phyloP scores from a whole-genome alignment of 2,329 filamentous ascomycete species.

The Zasmidium angulare region DNA sequence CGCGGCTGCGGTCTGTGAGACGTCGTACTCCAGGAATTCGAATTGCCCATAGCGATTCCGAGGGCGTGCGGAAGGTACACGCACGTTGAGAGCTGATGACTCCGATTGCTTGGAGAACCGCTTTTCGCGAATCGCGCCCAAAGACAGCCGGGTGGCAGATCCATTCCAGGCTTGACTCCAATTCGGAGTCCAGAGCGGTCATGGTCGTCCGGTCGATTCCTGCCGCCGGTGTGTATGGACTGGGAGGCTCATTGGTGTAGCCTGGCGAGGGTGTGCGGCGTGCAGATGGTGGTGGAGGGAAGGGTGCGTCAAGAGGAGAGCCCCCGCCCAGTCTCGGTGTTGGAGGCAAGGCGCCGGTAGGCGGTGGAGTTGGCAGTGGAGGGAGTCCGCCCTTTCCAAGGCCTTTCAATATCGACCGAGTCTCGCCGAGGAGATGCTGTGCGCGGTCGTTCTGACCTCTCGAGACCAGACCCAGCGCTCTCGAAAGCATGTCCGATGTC shows the following conservation, averaged over 20 bases:
- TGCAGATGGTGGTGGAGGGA: slow-evolving; percentile 16
- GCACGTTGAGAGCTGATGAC: slow-evolving; percentile 93
- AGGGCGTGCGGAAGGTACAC: slow-evolving; percentile 87
- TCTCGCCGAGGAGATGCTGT: slow-evolving; percentile 88
- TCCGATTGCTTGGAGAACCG: slow-evolving; percentile 91
- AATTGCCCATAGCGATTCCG: slow-evolving; percentile 85
- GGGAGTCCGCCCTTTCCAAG: slow-evolving; percentile 92
- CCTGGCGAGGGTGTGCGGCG: slow-evolving; percentile 43
- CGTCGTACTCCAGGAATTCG: slow-evolving; percentile 78
- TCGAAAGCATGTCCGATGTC: slow-evolving; percentile 95
- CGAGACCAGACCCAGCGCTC: slow-evolving; percentile 85
- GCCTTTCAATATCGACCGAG: slow-evolving; percentile 90
- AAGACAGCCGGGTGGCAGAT: slow-evolving; percentile 97
- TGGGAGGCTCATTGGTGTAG: slow-evolving; percentile 25
- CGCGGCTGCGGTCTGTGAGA: slow-evolving; percentile 78
- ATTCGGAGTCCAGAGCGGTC: slow-evolving; percentile 81
- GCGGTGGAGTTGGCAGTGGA: slow-evolving; percentile 69
- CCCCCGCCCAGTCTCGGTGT: slow-evolving; percentile 29
- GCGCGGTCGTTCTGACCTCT: slow-evolving; percentile 91
- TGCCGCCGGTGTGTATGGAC: slow-evolving; percentile 58
- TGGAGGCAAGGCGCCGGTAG: slow-evolving; percentile 37
- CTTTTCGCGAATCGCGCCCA: slow-evolving; percentile 88
- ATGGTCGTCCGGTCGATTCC: slow-evolving; percentile 86
- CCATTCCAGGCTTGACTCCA: slow-evolving; percentile 91
- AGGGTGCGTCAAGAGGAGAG: slow-evolving; percentile 23